phyloP scores from a whole-genome alignment of 2,329 filamentous ascomycete species.

The Pyricularia grisea region DNA sequence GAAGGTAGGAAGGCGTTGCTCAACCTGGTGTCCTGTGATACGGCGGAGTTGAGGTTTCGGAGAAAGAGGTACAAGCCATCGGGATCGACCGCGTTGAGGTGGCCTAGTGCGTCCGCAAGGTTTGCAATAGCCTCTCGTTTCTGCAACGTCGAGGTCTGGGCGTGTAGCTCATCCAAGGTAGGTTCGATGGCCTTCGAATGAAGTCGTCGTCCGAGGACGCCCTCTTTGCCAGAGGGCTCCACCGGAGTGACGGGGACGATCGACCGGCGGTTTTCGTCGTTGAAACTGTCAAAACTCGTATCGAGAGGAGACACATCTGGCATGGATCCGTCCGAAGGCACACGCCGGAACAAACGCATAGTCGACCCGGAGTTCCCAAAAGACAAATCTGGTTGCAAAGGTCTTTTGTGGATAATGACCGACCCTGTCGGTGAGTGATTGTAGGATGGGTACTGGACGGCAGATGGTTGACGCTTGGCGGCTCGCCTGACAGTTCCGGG shows the following conservation, averaged over 20 bases:
- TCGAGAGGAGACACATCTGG: slow-evolving; percentile 24
- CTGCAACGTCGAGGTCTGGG: slow-evolving; percentile 56
- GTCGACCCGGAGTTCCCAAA: slow-evolving; percentile 92
- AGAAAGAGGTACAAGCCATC: slow-evolving; percentile 84
- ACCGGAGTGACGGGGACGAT: slow-evolving; percentile 26
- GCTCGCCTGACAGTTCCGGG: slow-evolving; percentile 52
- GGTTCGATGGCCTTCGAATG: slow-evolving; percentile 78
- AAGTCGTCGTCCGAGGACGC: slow-evolving; percentile 67
- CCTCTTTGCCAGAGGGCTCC: slow-evolving; percentile 66
- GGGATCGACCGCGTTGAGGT: slow-evolving; percentile 78
- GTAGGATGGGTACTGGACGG: slow-evolving; percentile 8
- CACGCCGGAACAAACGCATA: slow-evolving; percentile 81
- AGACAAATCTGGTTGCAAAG: slow-evolving; percentile 79
- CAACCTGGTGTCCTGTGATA: slow-evolving; percentile 62
- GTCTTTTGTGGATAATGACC: slow-evolving; percentile 48
- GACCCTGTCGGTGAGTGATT: slow-evolving; percentile 10
- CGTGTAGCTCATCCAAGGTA: slow-evolving; percentile 74
- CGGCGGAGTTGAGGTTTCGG: slow-evolving; percentile 63
- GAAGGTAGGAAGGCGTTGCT: slow-evolving; percentile 35
- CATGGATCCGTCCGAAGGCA: slow-evolving; percentile 58
- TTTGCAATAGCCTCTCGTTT: slow-evolving; percentile 79
- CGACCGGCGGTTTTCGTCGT: slow-evolving; percentile 57
- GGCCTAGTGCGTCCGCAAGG: slow-evolving; percentile 76
- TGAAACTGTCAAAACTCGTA: slow-evolving; percentile 21
- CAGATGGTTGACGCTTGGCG: slow-evolving; percentile 35